Base-by-base conservation (phyloP, 2,329 filamentous ascomycete genomes). In the Talaromyces sp. region DNA sequence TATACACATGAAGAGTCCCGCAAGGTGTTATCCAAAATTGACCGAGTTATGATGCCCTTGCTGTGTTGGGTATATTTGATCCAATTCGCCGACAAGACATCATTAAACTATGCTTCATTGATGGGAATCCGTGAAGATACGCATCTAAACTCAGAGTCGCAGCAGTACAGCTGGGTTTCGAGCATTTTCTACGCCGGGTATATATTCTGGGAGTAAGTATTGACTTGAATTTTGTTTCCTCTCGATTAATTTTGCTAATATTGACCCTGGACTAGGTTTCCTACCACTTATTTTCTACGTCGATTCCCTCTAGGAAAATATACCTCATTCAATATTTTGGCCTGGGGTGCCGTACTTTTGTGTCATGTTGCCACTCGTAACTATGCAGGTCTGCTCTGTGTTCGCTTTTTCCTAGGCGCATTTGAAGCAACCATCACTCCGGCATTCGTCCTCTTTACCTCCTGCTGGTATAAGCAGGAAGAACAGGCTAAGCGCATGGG, bases 271-370 rank as follows among this genome's bases (percentile, higher is more conserved):
- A 4, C 14, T 32, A 54, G 52, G 43, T 82, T 80, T 55, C 77
- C 80, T 0, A 80, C 78, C 0, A 78, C 77, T 0, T 63, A 79
- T 11, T 66, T 82, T 10, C 70, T 83, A 30, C 73, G 77, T 17
- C 73, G 74, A 1, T 64, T 82, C 8, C 79, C 78, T 0, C 65
- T 77, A 2, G 79, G 73, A 10, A 80, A 77, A 55, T 81, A 80
- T 49, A 69, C 81, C 3, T 70, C 75, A 1, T 61, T 41, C 52
- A 80, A 58, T 30, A 58, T 60, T n/a, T 5, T 58, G 14, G 19
- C 46, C 19, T 65, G 63, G 63, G 64, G 63, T 7, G 50, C 59
- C 17, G 56, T 44, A 10, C 55, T 64, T 2, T 46, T 47, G 37
- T 61, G 55, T 9, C 47, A 51, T 9, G 59, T 56, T 2, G 56